phyloP scores from a whole-genome alignment of 768 basidiomycete genomes.

The Coprinopsis marcescibilis region DNA sequence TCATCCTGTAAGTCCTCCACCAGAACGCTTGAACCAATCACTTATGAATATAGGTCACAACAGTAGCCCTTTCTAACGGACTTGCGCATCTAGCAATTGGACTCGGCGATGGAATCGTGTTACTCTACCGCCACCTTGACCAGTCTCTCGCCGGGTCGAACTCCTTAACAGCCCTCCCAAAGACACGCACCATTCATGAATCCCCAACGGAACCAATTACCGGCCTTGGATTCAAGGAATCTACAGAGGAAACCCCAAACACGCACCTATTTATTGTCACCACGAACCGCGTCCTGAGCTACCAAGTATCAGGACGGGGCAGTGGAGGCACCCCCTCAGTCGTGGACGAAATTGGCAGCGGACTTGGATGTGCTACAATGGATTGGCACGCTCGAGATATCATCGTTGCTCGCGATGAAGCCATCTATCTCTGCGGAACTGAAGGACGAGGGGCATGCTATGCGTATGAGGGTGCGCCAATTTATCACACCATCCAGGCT shows the following conservation, averaged over 20 bases:
- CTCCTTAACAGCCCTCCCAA: slow-evolving; percentile 74
- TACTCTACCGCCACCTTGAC: slow-evolving; percentile 86
- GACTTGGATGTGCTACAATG: slow-evolving; percentile 79
- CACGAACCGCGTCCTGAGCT: slow-evolving; percentile 70
- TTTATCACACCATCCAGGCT: too few relatives aligned
- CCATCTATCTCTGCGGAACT: slow-evolving; percentile 78
- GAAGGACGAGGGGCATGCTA: slow-evolving; percentile 82
- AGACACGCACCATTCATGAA: slow-evolving; percentile 80
- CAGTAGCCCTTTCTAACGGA: slow-evolving; percentile 70
- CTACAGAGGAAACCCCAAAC: slow-evolving; percentile 36
- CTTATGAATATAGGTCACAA: slow-evolving; percentile 49
- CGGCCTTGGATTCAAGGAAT: slow-evolving; percentile 81
- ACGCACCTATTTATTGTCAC: slow-evolving; percentile 84
- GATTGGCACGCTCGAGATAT: slow-evolving; percentile 69
- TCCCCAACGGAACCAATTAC: slow-evolving; percentile 86
- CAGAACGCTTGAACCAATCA: slow-evolving; percentile 1
- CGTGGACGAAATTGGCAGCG: slow-evolving; percentile 84
- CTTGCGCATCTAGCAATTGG: slow-evolving; percentile 88
- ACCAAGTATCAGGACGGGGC: slow-evolving; percentile 68
- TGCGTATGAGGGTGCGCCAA: too few relatives aligned
- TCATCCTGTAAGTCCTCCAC: slow-evolving; percentile 52
- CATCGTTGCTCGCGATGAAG: slow-evolving; percentile 86
- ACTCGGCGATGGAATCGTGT: slow-evolving; percentile 90
- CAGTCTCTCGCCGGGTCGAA: slow-evolving; percentile 76
- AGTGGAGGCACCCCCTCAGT: slow-evolving; percentile 59